Base-by-base conservation (phyloP, 495 filamentous ascomycete genomes). In the Penicilliopsis zonata region DNA sequence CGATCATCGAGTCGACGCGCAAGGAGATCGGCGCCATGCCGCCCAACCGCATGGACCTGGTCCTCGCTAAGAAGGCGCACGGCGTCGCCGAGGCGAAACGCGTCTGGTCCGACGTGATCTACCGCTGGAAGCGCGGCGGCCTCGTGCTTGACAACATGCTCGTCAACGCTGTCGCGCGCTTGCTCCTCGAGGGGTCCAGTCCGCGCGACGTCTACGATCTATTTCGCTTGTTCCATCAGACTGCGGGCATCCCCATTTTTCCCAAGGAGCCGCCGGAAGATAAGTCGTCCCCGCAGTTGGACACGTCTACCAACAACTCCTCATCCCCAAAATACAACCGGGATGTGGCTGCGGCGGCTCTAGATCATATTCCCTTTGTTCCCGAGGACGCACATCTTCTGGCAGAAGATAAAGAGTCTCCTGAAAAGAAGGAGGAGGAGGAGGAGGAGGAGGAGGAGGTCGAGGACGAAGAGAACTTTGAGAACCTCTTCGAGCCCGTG, bases 41-140 rank as follows among this genome's bases (percentile, higher is more conserved):
- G 21, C 35, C 42, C 28, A 33, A 34, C 17, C 38, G 63, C 10
- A 40, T 58, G 28, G 57, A 67, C 2, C 49, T 60, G 18, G 57
- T 55, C 3, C 39, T 46, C 3, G 47, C 46, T 23, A 47, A 44
- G 30, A 50, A 49, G 28, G 40, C 44, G 2, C 46, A 46, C 17
- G 49, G 61, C 47, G 42, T 76, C 31, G 38, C 67, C 30, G 58
- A 88, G 38, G 80, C 69, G 1, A 72, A 77, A 33, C 57, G 63
- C 8, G 56, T 95, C 15, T 98, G 90, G 90, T 58, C 69, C n/a
- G 83, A 90, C 42, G 61, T 93, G 15, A 52, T 81, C 8, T 53
- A 61, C 13, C 72, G 75, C 30, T 95, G 87, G 87, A 62, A 56
- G 20, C 59, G 66, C 17, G 82, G 76, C 9, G 61, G 74, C 27